phyloP scores from a whole-genome alignment of 1,284 basidiomycete genomes.

The Cryptococcus neoformans region DNA sequence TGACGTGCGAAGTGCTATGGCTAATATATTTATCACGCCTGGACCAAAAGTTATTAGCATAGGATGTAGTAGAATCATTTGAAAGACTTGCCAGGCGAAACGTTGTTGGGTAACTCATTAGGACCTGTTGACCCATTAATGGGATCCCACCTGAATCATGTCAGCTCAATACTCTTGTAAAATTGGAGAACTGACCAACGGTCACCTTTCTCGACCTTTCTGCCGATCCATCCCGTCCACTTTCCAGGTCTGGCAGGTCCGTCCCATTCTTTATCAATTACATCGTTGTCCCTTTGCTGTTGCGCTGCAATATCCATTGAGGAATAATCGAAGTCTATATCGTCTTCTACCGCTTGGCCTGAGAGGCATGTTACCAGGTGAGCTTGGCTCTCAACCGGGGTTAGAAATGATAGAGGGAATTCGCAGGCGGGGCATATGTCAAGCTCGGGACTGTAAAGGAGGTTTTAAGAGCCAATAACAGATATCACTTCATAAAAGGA shows the following conservation, averaged over 20 bases:
- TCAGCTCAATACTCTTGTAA: not conserved
- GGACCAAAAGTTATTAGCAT: not conserved
- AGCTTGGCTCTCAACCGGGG: constrained; percentile 8
- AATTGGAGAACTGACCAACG: constrained; percentile 25
- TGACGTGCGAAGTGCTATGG: constrained; percentile 56
- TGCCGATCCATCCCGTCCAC: constrained; percentile 23
- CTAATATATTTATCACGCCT: constrained; percentile 69
- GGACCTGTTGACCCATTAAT: constrained; percentile 11
- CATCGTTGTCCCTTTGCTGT: constrained; percentile 7
- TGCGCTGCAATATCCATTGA: not conserved
- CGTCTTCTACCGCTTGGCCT: constrained; percentile 3
- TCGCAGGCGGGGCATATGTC: constrained; percentile 29
- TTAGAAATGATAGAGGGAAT: constrained; percentile 14
- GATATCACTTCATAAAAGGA: not conserved
- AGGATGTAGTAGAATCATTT: not conserved
- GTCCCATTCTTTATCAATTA: constrained; percentile 28
- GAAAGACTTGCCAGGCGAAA: constrained; percentile 60
- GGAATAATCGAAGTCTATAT: constrained; percentile 5
- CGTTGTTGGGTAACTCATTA: constrained; percentile 57
- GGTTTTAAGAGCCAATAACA: not conserved
- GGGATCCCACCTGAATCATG: constrained; percentile 40
- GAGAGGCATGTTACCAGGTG: constrained; percentile 34
- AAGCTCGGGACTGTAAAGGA: too few relatives aligned
- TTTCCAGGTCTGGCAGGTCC: constrained; percentile 32
- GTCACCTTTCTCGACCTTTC: constrained; percentile 29